Percentiles rank a stretch among this genome's conserved stretches.
phyloP scores from a whole-genome alignment of 768 basidiomycete species.

The Mycena polygramma region DNA sequence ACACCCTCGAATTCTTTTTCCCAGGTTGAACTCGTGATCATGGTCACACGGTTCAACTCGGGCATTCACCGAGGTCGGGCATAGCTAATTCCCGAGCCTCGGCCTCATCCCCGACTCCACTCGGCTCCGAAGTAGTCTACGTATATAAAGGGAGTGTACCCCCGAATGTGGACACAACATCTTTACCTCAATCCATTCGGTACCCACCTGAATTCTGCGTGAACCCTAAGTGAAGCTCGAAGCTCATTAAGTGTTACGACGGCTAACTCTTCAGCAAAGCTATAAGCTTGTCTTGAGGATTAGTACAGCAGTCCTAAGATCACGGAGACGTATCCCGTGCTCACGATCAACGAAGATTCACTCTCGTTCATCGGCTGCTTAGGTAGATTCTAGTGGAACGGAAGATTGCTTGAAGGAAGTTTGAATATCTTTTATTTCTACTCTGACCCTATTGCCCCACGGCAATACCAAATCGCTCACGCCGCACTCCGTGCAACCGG shows the following conservation, averaged over 20 bases:
- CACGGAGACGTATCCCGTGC: slow-evolving; percentile 12
- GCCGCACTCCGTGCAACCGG: neutral
- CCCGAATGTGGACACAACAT: neutral
- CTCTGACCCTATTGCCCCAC: neutral
- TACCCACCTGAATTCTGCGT: neutral
- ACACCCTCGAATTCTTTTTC: too few species aligned
- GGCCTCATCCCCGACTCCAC: neutral
- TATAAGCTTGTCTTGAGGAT: neutral
- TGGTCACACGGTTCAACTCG: neutral
- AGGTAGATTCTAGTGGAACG: slow-evolving; percentile 6
- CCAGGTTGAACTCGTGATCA: too few species aligned
- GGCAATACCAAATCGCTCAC: neutral
- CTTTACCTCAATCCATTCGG: neutral
- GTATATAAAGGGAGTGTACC: neutral
- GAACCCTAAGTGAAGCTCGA: slow-evolving; percentile 4
- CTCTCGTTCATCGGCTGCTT: slow-evolving; percentile 14
- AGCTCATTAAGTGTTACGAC: neutral
- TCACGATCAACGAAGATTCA: slow-evolving; percentile 11
- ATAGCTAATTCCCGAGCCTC: neutral
- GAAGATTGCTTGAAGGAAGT: neutral
- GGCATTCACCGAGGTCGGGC: neutral
- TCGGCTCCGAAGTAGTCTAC: neutral
- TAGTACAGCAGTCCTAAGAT: slow-evolving; percentile 18
- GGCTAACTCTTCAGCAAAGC: slow-evolving; percentile 12
- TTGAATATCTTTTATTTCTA: neutral